Conservation (phyloP, 2,329 filamentous ascomycete genomes). For the Neospermospora avenae region DNA sequence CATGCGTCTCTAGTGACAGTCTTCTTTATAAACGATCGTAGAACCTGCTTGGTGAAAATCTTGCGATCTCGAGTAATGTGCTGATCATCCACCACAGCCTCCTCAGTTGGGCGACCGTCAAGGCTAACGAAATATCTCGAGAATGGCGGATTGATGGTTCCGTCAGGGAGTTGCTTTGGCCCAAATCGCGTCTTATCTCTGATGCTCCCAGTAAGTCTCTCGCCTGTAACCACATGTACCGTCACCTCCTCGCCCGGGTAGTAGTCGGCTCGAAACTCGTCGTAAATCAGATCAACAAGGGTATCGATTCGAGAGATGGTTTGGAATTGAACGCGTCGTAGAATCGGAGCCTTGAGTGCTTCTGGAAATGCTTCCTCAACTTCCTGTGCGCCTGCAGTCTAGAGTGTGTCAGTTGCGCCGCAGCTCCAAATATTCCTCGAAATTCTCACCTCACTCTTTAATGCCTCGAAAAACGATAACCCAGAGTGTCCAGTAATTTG, state of each 20-base stretch:
- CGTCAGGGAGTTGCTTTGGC: slow-evolving; percentile 60
- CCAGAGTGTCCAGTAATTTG: slow-evolving; percentile 93
- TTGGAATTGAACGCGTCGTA: slow-evolving; percentile 89
- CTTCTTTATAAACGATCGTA: slow-evolving; percentile 92
- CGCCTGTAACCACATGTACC: slow-evolving; percentile 65
- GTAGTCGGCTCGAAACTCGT: slow-evolving; percentile 84
- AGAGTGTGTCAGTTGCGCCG: slow-evolving; percentile 31
- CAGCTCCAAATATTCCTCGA: slow-evolving; percentile 1
- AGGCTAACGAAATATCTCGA: slow-evolving; percentile 80
- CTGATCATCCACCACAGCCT: slow-evolving; percentile 75
- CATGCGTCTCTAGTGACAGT: slow-evolving; percentile 88
- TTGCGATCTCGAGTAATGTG: slow-evolving; percentile 86
- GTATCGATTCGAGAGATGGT: slow-evolving; percentile 87
- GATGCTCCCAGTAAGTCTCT: slow-evolving; percentile 69
- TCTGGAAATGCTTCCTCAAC: slow-evolving; percentile 92
- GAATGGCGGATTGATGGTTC: slow-evolving; percentile 65
- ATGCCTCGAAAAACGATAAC: slow-evolving; percentile 87
- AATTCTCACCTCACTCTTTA: slow-evolving; percentile 77
- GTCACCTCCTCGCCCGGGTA: slow-evolving; percentile 85
- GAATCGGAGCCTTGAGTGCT: slow-evolving; percentile 81
- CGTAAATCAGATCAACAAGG: slow-evolving; percentile 63
- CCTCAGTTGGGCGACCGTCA: slow-evolving; percentile 63
- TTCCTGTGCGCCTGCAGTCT: slow-evolving; percentile 78
- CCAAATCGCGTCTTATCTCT: slow-evolving; percentile 82
- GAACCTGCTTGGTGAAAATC: slow-evolving; percentile 89